phyloP scores from a whole-genome alignment of 1,284 basidiomycete species.

The Pseudozyma hubeiensis region DNA sequence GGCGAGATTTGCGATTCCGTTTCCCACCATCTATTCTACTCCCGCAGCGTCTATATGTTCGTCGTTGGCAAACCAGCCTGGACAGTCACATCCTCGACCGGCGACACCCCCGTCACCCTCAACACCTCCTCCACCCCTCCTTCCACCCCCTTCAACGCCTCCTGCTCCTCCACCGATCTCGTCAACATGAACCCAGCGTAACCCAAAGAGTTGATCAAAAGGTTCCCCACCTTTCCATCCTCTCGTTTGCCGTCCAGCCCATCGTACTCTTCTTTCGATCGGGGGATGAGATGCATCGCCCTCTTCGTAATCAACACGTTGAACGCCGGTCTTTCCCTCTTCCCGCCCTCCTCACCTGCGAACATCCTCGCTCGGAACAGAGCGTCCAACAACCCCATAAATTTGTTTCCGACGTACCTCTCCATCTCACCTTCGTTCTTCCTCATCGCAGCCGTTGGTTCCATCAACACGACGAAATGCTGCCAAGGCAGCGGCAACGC shows the following conservation, averaged over 20 bases:
- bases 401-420: conserved; percentile 56
- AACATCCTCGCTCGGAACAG: conserved; percentile 56
- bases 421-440: conserved; percentile 28
- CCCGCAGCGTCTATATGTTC: conserved; percentile 6
- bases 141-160: conserved; percentile 32
- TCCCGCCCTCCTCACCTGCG: neutral
- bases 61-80: conserved; percentile 38
- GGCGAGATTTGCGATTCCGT: neutral
- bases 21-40: neutral
- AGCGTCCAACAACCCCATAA: conserved; percentile 59
- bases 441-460: conserved; percentile 16
- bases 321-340: conserved; percentile 31
- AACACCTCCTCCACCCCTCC: conserved; percentile 48
- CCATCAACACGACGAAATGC: conserved; percentile 63
- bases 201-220: conserved; percentile 60
- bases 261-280: conserved; percentile 51
- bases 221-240: conserved; percentile 34
- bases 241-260: conserved; percentile 15
- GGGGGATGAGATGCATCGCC: conserved; percentile 65
- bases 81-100: conserved; percentile 49
- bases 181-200: conserved; percentile 64
- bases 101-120: conserved; percentile 31
- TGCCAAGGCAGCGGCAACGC: conserved; percentile 64
- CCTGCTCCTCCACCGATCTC: conserved; percentile 46
- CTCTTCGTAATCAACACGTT: conserved; percentile 62